A percentile compares a stretch with the other conserved stretches of the same genome.
phyloP scores from a whole-genome alignment of 225 moss, liverwort and hornwort genomes.

The Pseudisothecium myosuroides region DNA sequence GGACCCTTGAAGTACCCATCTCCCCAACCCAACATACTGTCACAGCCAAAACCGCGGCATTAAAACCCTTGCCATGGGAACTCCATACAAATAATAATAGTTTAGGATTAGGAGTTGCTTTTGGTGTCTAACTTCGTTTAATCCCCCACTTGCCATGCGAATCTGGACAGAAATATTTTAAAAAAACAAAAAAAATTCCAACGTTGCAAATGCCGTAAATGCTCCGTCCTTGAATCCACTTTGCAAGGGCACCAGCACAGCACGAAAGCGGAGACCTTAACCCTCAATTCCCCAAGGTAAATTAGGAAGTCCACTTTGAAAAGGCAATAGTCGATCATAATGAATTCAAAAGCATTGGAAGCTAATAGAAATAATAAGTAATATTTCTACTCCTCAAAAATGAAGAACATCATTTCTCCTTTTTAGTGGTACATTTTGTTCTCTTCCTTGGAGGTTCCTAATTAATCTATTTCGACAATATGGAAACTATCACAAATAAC shows the following conservation, averaged over 20 bases:
- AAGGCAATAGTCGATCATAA: neutral
- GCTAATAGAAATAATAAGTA: neutral
- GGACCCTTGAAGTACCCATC: slow-evolving; percentile 66
- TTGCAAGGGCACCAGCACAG: neutral
- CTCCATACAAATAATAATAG: neutral
- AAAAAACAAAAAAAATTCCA: neutral
- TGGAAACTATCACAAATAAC: neutral
- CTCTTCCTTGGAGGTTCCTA: neutral
- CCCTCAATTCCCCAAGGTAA: neutral
- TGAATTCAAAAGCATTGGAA: neutral
- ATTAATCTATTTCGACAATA: neutral
- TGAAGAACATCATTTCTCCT: neutral
- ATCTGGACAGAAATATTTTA: neutral
- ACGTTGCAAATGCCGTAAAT: neutral
- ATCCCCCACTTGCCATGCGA: neutral
- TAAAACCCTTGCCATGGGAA: neutral
- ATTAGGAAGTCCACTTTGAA: neutral
- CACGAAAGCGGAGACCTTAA: neutral
- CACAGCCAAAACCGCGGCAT: neutral
- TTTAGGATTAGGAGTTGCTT: neutral
- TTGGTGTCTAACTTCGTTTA: neutral
- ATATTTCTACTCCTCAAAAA: neutral
- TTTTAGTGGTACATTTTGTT: neutral
- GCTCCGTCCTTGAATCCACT: neutral
- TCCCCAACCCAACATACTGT: slow-evolving; percentile 58